Conservation (phyloP, 345 rosid genomes). For the Tarenaya hassleriana region DNA sequence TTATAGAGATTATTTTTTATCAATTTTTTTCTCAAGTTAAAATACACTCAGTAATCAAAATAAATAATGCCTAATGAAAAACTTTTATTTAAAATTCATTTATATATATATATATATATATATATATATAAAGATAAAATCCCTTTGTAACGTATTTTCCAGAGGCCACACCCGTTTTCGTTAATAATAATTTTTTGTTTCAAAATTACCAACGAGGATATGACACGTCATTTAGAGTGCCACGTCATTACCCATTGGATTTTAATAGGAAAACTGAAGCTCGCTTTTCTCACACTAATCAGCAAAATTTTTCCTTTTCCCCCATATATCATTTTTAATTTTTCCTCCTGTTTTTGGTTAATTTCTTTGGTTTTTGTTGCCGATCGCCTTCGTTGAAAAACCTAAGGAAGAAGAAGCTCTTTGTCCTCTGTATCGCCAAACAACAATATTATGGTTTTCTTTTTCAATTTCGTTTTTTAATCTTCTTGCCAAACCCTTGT, state of each 20-base stretch:
- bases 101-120: no score
- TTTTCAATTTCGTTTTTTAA: constrained; percentile 15
- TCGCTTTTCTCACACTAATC: constrained; percentile 22
- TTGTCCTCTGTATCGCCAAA: constrained; percentile 29
- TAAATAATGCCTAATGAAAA: no score
- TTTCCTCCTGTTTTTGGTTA: neutral
- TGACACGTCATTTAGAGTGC: constrained; percentile 18
- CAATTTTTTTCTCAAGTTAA: no score
- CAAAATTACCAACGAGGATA: neutral
- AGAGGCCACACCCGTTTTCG: constrained; percentile 8
- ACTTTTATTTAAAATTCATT: no score
- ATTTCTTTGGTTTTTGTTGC: neutral
- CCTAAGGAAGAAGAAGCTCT: constrained; percentile 23
- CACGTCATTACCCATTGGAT: constrained; percentile 9
- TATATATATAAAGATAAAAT: no score
- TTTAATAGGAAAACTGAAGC: neutral
- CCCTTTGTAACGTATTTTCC: constrained; percentile 18
- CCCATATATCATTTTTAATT: neutral
- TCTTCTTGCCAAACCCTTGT: constrained; percentile 18
- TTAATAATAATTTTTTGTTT: constrained; percentile 6
- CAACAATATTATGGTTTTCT: constrained; percentile 13
- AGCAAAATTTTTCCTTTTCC: neutral
- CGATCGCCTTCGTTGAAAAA: constrained; percentile 16
- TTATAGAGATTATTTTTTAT: no score
- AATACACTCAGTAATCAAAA: no score